These are phyloP conservation scores for Alternaria hordeiaustralica DNA, from an alignment of 2,329 filamentous ascomycete genomes.

Conservation along the genomic window DNA sequence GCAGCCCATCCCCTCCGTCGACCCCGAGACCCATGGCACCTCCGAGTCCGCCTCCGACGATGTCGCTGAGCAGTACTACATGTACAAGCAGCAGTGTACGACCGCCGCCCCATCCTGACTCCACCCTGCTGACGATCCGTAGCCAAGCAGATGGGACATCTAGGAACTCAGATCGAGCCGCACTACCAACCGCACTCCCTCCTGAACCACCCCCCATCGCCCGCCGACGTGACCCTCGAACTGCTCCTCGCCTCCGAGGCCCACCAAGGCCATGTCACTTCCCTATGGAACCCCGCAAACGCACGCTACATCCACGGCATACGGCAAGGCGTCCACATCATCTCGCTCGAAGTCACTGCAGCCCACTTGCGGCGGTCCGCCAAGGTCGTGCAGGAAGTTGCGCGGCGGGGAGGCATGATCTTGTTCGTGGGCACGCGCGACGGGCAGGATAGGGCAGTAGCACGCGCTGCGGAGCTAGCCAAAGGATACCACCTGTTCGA, in stretches of 20 bases:
- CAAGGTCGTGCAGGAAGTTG: conserved; percentile 88
- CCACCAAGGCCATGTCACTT: conserved; percentile 82
- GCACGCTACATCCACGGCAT: conserved; percentile 93
- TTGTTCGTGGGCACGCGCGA: conserved; percentile 88
- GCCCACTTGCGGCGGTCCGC: conserved; percentile 90
- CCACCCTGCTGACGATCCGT: conserved; percentile 14
- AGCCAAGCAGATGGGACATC: conserved; percentile 44
- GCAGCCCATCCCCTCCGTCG: conserved; percentile 24
- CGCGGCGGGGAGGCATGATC: conserved; percentile 80
- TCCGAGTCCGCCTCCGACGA: conserved; percentile 16
- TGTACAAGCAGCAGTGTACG: conserved; percentile 51
- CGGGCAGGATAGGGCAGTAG: conserved; percentile 81
- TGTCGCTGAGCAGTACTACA: conserved; percentile 51
- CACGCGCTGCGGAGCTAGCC: conserved; percentile 78
- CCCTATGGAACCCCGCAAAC: conserved; percentile 94
- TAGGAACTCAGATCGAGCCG: conserved; percentile 51
- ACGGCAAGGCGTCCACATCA: conserved; percentile 87
- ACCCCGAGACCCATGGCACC: conserved; percentile 28
- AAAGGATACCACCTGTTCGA: conserved; percentile 87
- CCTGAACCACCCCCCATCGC: conserved; percentile 73
- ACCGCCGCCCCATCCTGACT: not conserved
- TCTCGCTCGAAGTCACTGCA: conserved; percentile 86
- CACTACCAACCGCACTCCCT: conserved; percentile 72
- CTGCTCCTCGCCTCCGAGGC: conserved; percentile 66
- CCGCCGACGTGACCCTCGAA: conserved; percentile 86